Evolutionary conservation across 352 stramenopile genomes (phyloP), one percentile per base, ranked within the genome.

Genomic region (Pythium dissimile): DNA sequence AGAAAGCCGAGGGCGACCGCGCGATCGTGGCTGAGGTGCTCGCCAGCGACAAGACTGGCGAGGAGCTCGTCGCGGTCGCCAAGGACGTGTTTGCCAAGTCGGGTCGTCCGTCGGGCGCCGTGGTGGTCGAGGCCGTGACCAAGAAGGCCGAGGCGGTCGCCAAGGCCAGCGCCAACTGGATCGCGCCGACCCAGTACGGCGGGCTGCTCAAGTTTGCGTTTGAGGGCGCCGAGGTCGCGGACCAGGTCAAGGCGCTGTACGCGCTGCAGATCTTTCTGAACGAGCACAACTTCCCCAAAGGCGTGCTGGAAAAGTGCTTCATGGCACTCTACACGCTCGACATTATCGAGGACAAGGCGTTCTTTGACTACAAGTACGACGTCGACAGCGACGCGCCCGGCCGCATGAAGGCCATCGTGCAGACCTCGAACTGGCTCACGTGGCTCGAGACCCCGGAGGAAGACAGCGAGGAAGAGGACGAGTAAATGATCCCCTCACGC

Each of bases 291-390:
- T 88, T 89, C 66, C 81, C 80, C 21, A 90, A 90, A 69, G 82
- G 80, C 26, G 41, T 92, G 56, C 65, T 92, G 30, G 78, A 92
- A 59, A 89, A 89, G 74, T 88, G 76, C 60, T 92, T 92, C 66
- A 92, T 90, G 82, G 82, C 82, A 43, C 70, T 92, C 3, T 92
- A 92, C 66, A 86, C 74, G 60, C 72, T 89, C 34, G 82, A 92
- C 65, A 86, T 92, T 52, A 75, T 92, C 43, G 77, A 88, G 42
- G 82, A 92, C 43, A 66, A 75, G 26, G 82, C 77, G 18, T 92
- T 92, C 66, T 82, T 92, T 34, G 82, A 92, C 65, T 90, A 92
- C 80, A 92, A 92, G 72, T 90, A 89, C 73, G 77, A 92, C 65
- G 74, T 88, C 42, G 82, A 92, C 46, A 75, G 67, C 65, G 77